A percentile compares a stretch with the other conserved stretches of the same genome.
These are phyloP conservation scores for Nemania sp. DNA, from an alignment of 2,329 filamentous ascomycete species.

Conservation along the genomic window DNA sequence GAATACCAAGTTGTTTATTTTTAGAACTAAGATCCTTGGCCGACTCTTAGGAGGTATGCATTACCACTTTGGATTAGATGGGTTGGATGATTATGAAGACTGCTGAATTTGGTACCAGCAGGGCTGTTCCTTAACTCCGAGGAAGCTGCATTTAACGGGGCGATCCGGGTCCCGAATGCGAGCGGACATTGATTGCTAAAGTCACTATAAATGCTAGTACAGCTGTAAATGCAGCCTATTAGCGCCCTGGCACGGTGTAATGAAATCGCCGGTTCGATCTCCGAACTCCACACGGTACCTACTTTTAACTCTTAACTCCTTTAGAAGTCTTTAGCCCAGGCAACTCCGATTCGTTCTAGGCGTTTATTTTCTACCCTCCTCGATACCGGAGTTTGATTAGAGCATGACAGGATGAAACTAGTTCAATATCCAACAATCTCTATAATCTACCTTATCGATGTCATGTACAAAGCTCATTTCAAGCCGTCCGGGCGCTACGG, in stretches of 20 bases:
- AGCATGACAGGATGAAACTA: no score
- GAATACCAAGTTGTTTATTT: not conserved
- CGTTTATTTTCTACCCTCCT: no score
- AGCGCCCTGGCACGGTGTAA: not conserved
- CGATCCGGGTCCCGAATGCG: slow-evolving; percentile 15
- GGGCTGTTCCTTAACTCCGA: slow-evolving; percentile 17
- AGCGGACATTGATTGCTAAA: not conserved
- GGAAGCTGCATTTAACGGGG: not conserved
- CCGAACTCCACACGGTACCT: not conserved
- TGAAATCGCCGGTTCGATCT: not conserved
- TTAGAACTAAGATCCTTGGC: not conserved
- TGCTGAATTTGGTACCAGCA: slow-evolving; percentile 3
- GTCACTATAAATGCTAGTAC: not conserved
- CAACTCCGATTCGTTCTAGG: no score
- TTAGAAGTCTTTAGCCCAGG: no score
- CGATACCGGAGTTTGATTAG: no score
- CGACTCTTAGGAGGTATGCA: not conserved
- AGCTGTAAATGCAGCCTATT: not conserved
- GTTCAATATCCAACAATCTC: no score
- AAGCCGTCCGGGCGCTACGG: no score
- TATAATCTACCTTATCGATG: no score
- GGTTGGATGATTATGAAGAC: not conserved
- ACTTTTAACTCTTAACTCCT: not conserved
- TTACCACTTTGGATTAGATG: not conserved
- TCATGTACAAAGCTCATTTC: no score